phyloP scores from a whole-genome alignment of 2,329 filamentous ascomycete species.

The Aspergillus sp. region DNA sequence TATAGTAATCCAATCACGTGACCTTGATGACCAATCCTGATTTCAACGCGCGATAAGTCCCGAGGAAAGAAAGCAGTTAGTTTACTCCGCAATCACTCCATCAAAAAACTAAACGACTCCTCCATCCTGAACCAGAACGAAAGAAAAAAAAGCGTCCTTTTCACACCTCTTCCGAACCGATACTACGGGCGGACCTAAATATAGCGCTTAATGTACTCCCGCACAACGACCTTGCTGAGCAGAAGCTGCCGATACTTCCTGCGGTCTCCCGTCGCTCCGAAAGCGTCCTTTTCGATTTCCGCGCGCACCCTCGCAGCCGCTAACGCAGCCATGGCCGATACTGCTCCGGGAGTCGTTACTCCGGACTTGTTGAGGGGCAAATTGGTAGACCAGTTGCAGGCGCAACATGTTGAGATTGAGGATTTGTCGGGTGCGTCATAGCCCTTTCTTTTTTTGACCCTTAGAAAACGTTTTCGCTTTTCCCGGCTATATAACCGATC shows the following conservation, averaged over 20 bases:
- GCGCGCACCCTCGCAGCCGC: conserved; percentile 34
- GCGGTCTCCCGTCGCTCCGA: conserved; percentile 27
- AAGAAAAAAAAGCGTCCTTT: not conserved
- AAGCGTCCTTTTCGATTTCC: conserved; percentile 34
- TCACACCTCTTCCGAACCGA: not conserved
- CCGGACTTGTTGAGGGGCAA: conserved; percentile 68
- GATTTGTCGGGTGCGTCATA: conserved; percentile 78
- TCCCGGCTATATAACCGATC: not conserved
- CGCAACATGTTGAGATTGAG: conserved; percentile 79
- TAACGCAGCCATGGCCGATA: conserved; percentile 44
- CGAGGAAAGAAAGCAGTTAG: not conserved
- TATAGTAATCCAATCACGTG: not conserved
- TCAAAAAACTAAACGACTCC: not conserved
- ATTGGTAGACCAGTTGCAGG: conserved; percentile 68
- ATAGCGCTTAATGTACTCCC: conserved; percentile 39
- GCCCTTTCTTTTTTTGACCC: conserved; percentile 5
- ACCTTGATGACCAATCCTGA: not conserved
- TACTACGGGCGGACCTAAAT: not conserved
- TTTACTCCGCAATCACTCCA: not conserved
- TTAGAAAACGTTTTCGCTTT: not conserved
- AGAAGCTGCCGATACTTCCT: conserved; percentile 42
- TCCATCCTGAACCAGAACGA: not conserved
- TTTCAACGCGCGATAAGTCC: not conserved
- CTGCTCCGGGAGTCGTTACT: conserved; percentile 62
- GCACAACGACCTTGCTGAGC: conserved; percentile 35